Evolutionary conservation across 2,329 filamentous ascomycete species (phyloP), one percentile per base, ranked within the genome.

Genomic region (Fonsecaea pugnacius): DNA sequence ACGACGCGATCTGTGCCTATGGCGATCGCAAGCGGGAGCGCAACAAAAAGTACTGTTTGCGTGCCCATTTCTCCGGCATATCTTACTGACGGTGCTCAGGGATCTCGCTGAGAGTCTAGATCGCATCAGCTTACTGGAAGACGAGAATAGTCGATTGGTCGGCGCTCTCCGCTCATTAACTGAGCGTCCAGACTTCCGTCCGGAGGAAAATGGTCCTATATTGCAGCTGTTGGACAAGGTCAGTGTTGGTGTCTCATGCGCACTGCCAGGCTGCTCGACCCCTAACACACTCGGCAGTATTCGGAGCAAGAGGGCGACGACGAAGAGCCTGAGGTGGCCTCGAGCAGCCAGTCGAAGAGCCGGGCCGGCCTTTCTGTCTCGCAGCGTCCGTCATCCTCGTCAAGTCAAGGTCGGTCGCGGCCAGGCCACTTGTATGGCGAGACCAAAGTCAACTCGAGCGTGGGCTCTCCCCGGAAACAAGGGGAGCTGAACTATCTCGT

Each of bases 11-110:
- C 18, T 70, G 68, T 43, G 33, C 43, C 6, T 70, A 69, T 35
- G 64, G 68, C 10, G 68, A 70, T 48, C 67, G 68, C 30, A 70
- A 70, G 50, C 50, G 68, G 38, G 68, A 70, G 35, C 67, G 67
- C 12, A 69, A 69, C 57, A 67, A 64, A 54, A 70, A 70, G 68
- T 70, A 61, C 57, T n/a, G 9, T 7, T 43, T 16, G 46, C 53
- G 30, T 30, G 14, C 8, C 14, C 38, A 4, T 51, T 51, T n/a
- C 46, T 24, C 32, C 56, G n/a, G 32, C 12, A 7, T 32, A 36
- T 21, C 21, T 43, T 21, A 27, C 60, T 66, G 18, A 65, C 16
- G 9, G 18, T 35, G 18, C 3, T 10, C 55, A 69, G 63, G 32
- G 67, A 69, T 55, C 58, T 69, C 10, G 67, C 56, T 40, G 63